Conservation (phyloP, 139 green algal genomes). For the Coelastrella sp. region DNA sequence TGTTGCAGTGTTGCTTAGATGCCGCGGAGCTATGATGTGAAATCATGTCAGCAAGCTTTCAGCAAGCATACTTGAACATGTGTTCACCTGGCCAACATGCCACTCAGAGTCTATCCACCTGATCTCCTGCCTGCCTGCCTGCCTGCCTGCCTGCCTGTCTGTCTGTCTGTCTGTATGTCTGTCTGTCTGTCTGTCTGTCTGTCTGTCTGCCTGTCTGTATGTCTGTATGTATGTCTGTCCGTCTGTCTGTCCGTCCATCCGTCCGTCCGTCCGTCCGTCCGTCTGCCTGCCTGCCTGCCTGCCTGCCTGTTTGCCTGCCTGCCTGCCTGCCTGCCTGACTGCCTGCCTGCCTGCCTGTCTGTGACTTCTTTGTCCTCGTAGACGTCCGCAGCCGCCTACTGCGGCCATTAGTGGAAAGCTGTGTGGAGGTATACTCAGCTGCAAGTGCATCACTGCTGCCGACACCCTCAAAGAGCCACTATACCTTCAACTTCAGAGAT, state of each 20-base stretch:
- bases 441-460: constrained; percentile 71
- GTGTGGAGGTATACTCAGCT: constrained; percentile 72
- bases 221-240: neutral
- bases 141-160: constrained; percentile 15
- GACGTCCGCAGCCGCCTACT: constrained; percentile 56
- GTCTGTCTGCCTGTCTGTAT: constrained; percentile 5
- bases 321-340: too few species aligned
- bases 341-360: too few species aligned
- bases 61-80: too few species aligned
- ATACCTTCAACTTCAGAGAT: constrained; percentile 92
- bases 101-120: neutral
- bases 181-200: constrained; percentile 14
- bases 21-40: too few species aligned
- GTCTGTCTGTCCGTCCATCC: neutral
- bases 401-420: constrained; percentile 71
- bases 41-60: too few species aligned
- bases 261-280: neutral
- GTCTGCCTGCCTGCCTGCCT: neutral
- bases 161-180: constrained; percentile 8
- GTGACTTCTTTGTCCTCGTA: constrained; percentile 24
- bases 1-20: too few species aligned
- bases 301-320: too few species aligned
- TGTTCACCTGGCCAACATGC: too few species aligned
- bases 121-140: constrained; percentile 18
- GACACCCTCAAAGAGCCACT: constrained; percentile 85